Conservation (phyloP, 108 stramenopile genomes). For the Mayamaea pseudoterrestris region DNA sequence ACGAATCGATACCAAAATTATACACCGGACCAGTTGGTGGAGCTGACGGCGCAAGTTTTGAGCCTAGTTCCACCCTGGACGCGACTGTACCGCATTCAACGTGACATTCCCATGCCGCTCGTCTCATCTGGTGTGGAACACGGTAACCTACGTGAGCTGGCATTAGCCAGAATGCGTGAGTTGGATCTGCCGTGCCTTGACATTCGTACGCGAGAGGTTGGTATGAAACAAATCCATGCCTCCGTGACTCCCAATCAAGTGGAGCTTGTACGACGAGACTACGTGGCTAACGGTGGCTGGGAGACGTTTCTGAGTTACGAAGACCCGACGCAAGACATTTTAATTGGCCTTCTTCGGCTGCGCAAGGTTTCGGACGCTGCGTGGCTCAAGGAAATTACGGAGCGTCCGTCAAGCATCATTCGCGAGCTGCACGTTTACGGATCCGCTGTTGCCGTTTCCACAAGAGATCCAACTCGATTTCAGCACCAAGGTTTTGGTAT, state of each 20-base stretch:
- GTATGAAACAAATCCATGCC: slow-evolving; percentile 90
- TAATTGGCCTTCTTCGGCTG: slow-evolving; percentile 57
- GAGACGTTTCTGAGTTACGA: slow-evolving; percentile 92
- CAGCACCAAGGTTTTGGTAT: slow-evolving; percentile 96
- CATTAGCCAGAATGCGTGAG: slow-evolving; percentile 75
- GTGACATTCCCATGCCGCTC: slow-evolving; percentile 96
- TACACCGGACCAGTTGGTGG: slow-evolving; percentile 89
- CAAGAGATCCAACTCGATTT: slow-evolving; percentile 81
- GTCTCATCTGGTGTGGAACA: slow-evolving; percentile 91
- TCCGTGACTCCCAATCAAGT: slow-evolving; percentile 85
- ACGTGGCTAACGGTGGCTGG: slow-evolving; percentile 90
- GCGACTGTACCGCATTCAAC: slow-evolving; percentile 89
- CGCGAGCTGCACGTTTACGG: slow-evolving; percentile 96
- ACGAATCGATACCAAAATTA: slow-evolving; percentile 90
- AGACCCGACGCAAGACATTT: slow-evolving; percentile 81
- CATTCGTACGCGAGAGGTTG: slow-evolving; percentile 90
- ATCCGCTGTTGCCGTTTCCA: slow-evolving; percentile 82
- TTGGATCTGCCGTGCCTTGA: slow-evolving; percentile 84
- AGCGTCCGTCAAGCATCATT: slow-evolving; percentile 52
- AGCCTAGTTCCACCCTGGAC: slow-evolving; percentile 94
- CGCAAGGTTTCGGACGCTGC: slow-evolving; percentile 37
- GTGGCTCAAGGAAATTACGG: slow-evolving; percentile 57
- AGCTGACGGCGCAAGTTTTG: slow-evolving; percentile 80
- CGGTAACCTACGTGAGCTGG: slow-evolving; percentile 86
- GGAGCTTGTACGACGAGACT: slow-evolving; percentile 87